Conservation (phyloP, 306 rosid genomes). For the Citrullus colocynthis region DNA sequence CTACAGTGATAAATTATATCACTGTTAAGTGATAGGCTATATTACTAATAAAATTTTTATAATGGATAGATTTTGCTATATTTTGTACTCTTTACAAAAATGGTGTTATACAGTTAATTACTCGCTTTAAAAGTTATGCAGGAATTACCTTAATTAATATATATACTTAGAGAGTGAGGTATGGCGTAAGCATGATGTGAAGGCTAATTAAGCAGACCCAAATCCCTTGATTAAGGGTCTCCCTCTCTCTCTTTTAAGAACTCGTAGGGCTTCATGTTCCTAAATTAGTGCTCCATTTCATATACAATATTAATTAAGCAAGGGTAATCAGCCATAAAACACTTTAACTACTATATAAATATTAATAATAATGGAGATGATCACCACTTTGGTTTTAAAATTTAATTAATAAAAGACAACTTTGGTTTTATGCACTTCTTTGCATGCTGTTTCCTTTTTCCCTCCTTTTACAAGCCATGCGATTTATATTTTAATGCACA, state of each 20-base stretch:
- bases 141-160: no score
- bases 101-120: no score
- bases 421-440: conserved; percentile 23
- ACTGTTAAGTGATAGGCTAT: no score
- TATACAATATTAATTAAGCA: background rate
- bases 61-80: no score
- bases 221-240: conserved; percentile 36
- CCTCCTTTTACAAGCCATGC: conserved; percentile 19
- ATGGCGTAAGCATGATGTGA: conserved; percentile 13
- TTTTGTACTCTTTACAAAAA: no score
- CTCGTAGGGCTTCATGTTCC: conserved; percentile 50
- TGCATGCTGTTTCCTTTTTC: conserved; percentile 16
- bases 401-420: background rate
- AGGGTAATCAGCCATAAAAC: conserved; percentile 13
- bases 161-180: background rate
- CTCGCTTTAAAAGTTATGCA: no score
- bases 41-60: no score
- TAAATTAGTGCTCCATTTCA: conserved; percentile 2
- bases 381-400: conserved; percentile 17
- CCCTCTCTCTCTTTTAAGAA: conserved; percentile 24
- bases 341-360: conserved; percentile 10
- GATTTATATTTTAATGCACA: conserved; percentile 15
- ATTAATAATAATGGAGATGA: conserved; percentile 7
- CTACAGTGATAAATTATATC: no score
- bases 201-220: conserved; percentile 35